Evolutionary conservation across 805 yeast genomes (phyloP).

Genomic region (Candida endomychidarum): DNA sequence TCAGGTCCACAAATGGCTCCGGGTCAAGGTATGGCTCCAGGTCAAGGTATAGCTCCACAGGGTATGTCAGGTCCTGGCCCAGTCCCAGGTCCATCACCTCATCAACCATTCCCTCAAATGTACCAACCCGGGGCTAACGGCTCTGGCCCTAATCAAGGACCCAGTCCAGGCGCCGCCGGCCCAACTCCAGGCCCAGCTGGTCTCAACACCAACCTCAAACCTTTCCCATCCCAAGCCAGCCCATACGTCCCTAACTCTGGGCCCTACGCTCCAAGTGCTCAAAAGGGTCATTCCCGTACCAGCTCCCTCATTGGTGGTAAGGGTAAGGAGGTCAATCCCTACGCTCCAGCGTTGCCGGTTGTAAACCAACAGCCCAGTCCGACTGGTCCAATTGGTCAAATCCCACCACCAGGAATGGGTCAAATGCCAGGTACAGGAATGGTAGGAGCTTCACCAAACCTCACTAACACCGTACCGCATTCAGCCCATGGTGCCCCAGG

Average conservation of each 20-base stretch:
- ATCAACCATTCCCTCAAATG: conserved; percentile 1
- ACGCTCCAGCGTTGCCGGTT: conserved; percentile 30
- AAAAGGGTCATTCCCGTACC: conserved; percentile 39
- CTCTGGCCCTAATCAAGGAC: not conserved
- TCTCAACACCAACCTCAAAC: conserved; percentile 28
- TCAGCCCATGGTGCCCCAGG: not conserved
- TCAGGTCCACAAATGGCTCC: too few species aligned
- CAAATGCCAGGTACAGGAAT: too few species aligned
- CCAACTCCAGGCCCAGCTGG: conserved; percentile 13
- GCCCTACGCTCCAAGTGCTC: conserved; percentile 43
- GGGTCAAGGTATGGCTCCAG: too few species aligned
- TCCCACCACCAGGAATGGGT: conserved; percentile 9
- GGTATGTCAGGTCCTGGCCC: conserved; percentile 8
- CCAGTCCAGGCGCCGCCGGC: conserved; percentile 8
- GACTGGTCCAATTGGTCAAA: conserved; percentile 1
- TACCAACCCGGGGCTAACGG: not conserved
- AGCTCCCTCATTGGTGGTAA: conserved; percentile 40
- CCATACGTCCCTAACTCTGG: conserved; percentile 47
- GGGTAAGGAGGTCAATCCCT: conserved; percentile 42
- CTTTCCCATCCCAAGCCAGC: conserved; percentile 25
- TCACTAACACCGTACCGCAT: not conserved
- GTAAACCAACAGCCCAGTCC: conserved; percentile 3
- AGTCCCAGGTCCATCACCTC: conserved; percentile 5
- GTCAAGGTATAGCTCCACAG: too few species aligned
- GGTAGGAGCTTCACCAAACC: not conserved